Conservation (phyloP, 208 protist genomes). For the Leishmania turanica region DNA sequence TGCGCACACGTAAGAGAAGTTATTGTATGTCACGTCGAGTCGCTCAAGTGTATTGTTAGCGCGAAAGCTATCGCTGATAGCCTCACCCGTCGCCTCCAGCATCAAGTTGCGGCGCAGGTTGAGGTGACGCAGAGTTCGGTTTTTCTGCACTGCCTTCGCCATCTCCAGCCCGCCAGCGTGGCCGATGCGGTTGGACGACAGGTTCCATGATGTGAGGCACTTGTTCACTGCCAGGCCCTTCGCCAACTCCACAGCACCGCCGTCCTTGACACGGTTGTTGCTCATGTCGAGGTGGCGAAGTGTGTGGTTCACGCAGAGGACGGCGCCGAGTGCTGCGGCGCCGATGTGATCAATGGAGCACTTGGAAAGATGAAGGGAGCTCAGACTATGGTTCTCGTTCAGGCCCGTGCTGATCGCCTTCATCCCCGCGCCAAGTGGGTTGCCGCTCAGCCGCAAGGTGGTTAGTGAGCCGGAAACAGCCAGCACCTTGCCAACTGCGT, state of each 20-base stretch:
- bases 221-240: constrained; percentile 76
- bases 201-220: constrained; percentile 61
- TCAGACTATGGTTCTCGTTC: constrained; percentile 71
- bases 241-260: constrained; percentile 69
- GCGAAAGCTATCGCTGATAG: constrained; percentile 68
- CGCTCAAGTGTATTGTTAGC: constrained; percentile 68
- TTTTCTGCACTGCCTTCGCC: constrained; percentile 53
- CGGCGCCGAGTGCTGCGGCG: constrained; percentile 55
- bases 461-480: constrained; percentile 44
- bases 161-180: constrained; percentile 81
- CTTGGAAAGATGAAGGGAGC: constrained; percentile 45
- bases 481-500: constrained; percentile 58
- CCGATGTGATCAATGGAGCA: constrained; percentile 68
- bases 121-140: constrained; percentile 71
- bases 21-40: constrained; percentile 92
- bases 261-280: constrained; percentile 88
- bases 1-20: constrained; percentile 91
- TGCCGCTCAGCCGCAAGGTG: constrained; percentile 57
- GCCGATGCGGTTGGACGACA: constrained; percentile 78
- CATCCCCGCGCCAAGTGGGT: constrained; percentile 47
- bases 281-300: constrained; percentile 72
- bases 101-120: constrained; percentile 88
- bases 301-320: constrained; percentile 51
- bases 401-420: constrained; percentile 73
- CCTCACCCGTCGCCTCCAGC: constrained; percentile 63